Percentiles rank a stretch among this genome's conserved stretches.
These are phyloP conservation scores for Saccharomycopsis hybrid DNA, from an alignment of 1,139 yeast species.

Conservation along the genomic window DNA sequence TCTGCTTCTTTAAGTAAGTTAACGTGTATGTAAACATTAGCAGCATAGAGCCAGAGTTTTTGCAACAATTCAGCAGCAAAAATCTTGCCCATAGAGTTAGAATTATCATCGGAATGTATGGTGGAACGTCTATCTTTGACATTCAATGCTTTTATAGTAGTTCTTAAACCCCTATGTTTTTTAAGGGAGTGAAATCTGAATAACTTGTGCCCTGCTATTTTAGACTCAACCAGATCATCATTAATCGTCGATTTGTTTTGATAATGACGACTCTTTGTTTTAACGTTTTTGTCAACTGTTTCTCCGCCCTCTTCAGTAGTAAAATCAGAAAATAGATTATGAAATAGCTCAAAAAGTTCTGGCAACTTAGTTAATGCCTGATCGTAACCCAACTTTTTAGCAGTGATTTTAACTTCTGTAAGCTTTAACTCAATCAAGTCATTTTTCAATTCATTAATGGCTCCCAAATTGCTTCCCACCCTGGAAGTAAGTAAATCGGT, in stretches of 20 bases:
- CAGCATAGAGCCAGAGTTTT: slow-evolving; percentile 14
- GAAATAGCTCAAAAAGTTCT: slow-evolving; percentile 16
- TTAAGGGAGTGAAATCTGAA: neutral
- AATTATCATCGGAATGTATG: too few relatives aligned
- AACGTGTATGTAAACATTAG: slow-evolving; percentile 7
- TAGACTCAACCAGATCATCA: neutral
- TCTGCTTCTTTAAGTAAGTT: slow-evolving; percentile 6
- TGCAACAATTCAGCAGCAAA: slow-evolving; percentile 8
- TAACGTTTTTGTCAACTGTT: neutral
- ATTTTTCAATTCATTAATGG: slow-evolving; percentile 7
- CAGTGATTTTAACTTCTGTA: slow-evolving; percentile 10
- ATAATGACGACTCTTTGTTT: neutral
- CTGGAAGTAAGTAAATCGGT: neutral
- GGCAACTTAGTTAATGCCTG: slow-evolving; percentile 3
- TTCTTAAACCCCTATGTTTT: neutral
- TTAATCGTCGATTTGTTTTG: neutral
- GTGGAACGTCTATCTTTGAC: too few relatives aligned
- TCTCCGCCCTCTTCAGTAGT: neutral
- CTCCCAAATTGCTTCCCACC: neutral
- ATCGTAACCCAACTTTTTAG: neutral
- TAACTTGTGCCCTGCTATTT: neutral
- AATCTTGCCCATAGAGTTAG: neutral
- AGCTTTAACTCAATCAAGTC: slow-evolving; percentile 18
- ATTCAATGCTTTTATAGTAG: neutral
- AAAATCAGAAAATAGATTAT: slow-evolving; percentile 7